These are phyloP conservation scores for Talaromyces sp. DNA, from an alignment of 2,329 filamentous ascomycete species.

Conservation along the genomic window DNA sequence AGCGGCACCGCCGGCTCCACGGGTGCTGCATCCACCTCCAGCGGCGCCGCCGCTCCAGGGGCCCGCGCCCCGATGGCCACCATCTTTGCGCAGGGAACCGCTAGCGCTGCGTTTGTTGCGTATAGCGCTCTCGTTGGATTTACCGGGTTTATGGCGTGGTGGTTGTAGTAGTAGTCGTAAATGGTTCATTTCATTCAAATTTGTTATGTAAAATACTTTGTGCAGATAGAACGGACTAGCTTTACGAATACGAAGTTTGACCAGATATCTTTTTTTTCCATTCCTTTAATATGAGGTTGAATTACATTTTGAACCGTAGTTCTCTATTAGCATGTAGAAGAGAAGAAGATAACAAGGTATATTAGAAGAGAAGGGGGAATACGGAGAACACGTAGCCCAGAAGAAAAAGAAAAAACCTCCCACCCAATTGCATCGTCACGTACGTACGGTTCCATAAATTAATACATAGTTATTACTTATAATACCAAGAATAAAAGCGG, in stretches of 20 bases:
- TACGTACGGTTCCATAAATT: background rate
- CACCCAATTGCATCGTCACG: background rate
- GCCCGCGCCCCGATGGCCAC: conserved; percentile 2
- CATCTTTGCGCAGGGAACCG: background rate
- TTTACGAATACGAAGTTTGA: background rate
- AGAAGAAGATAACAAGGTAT: background rate
- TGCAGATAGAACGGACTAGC: background rate
- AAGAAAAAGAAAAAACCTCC: background rate
- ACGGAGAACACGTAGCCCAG: background rate
- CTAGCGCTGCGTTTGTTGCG: background rate
- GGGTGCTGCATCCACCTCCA: conserved; percentile 8
- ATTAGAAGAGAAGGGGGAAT: background rate
- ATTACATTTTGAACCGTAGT: too few species aligned
- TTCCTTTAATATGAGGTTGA: too few species aligned
- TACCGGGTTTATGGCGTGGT: conserved; percentile 12
- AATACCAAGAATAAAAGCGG: background rate
- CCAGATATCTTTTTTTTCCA: background rate
- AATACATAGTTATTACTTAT: background rate
- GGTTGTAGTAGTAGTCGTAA: conserved; percentile 1
- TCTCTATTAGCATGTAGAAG: too few species aligned
- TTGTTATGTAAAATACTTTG: background rate
- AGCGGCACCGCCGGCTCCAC: conserved; percentile 13
- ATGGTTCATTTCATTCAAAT: background rate
- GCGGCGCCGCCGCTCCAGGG: conserved; percentile 7
- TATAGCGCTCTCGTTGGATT: conserved; percentile 10